Conservation (phyloP, 2,329 filamentous ascomycete genomes). For the Botryosphaeria dothidea region DNA sequence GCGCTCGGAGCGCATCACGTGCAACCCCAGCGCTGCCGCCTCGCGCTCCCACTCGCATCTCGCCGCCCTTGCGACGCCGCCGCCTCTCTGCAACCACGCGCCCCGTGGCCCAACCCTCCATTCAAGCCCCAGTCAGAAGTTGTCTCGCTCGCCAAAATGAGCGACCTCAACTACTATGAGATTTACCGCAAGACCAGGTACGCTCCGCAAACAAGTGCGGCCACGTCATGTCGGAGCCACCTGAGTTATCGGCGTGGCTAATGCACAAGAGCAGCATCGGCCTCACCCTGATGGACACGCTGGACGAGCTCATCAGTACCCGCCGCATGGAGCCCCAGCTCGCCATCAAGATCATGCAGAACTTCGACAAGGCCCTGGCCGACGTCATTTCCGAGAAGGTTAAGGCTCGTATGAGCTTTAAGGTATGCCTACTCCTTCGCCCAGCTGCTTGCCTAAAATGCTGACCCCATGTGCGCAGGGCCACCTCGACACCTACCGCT, state of each 20-base stretch:
- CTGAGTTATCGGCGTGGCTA: conserved; percentile 24
- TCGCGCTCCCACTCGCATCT: background rate
- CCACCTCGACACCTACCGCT: conserved; percentile 95
- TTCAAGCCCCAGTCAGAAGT: conserved; percentile 20
- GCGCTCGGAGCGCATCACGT: too few species aligned
- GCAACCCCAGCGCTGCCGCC: too few species aligned
- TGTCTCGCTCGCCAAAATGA: conserved; percentile 26
- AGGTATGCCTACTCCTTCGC: conserved; percentile 59
- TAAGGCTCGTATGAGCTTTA: conserved; percentile 88
- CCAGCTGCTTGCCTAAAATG: background rate
- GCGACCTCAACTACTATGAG: conserved; percentile 73
- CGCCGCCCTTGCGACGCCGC: conserved; percentile 9
- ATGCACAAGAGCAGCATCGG: conserved; percentile 69
- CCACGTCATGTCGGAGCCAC: background rate
- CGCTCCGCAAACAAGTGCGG: conserved; percentile 29
- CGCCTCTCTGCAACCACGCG: conserved; percentile 20
- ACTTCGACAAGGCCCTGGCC: conserved; percentile 92
- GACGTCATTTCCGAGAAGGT: conserved; percentile 91
- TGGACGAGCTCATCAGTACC: conserved; percentile 93
- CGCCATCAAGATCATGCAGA: conserved; percentile 95
- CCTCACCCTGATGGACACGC: conserved; percentile 88
- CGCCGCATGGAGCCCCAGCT: conserved; percentile 96
- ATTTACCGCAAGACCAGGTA: conserved; percentile 99
- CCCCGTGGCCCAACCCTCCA: conserved; percentile 23
- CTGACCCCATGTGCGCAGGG: conserved; percentile 59